Percentiles rank a stretch among this genome's conserved stretches.
Evolutionary conservation across 2,329 filamentous ascomycete genomes (phyloP).

Genomic region (Lanzia echinophila): DNA sequence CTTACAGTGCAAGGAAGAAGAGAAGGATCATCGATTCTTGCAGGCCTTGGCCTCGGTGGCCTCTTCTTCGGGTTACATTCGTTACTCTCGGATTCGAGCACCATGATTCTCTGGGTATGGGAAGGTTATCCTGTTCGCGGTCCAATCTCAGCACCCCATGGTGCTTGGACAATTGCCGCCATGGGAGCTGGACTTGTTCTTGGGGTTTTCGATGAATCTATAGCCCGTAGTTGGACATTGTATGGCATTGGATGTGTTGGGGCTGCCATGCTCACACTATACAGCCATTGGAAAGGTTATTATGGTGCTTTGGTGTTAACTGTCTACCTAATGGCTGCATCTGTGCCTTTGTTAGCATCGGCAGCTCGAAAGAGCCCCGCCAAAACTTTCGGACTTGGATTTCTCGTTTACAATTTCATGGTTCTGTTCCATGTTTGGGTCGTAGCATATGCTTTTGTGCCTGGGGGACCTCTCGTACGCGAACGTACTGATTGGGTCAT

Average conservation of each 20-base stretch:
- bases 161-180: conserved; percentile 74
- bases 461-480: conserved; percentile 83
- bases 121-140: conserved; percentile 89
- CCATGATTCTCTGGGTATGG: conserved; percentile 98
- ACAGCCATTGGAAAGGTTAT: conserved; percentile 81
- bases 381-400: conserved; percentile 78
- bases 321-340: conserved; percentile 73
- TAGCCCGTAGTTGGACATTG: conserved; percentile 71
- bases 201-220: conserved; percentile 64
- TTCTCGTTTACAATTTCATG: conserved; percentile 86
- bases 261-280: conserved; percentile 69
- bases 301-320: conserved; percentile 73
- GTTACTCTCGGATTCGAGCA: conserved; percentile 91
- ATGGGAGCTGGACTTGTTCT: conserved; percentile 78
- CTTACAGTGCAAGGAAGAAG: conserved; percentile 45
- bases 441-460: conserved; percentile 96
- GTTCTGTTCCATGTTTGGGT: conserved; percentile 99
- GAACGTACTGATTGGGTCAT: conserved; percentile 97
- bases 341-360: conserved; percentile 67
- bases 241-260: conserved; percentile 74
- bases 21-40: conserved; percentile 62
- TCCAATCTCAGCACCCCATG: conserved; percentile 83
- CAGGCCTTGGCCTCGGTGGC: conserved; percentile 73
- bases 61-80: conserved; percentile 88
- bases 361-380: conserved; percentile 73